Base-by-base conservation (phyloP, 2,329 filamentous ascomycete genomes). In the Cladobotryum mycophilum region DNA sequence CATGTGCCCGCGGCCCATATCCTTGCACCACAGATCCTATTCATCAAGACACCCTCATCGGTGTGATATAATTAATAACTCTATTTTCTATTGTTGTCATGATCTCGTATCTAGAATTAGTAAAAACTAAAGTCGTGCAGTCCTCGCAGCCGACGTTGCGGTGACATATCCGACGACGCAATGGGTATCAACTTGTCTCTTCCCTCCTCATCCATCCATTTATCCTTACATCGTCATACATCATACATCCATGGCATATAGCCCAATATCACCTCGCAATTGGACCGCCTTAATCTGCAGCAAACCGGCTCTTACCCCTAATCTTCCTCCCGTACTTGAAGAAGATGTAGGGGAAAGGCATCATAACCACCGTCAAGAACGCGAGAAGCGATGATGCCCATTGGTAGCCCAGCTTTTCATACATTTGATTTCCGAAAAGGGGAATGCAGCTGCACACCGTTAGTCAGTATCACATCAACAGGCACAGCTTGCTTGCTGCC, bases 381-480 rank as follows among this genome's bases (percentile, higher is more conserved):
- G 75, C 82, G 41, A 86, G 66, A 40, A 86, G 63, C 38, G 73
- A 80, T 1, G 80, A 79, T 7, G 81, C 82, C 86, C 87, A 90
- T 54, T 85, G 80, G 52, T 84, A 79, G 14, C 86, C 87, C 20
- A 91, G 73, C 22, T 70, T 75, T 8, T 78, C 64, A 62, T 89
- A 92, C 83, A 91, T 81, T 57, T 84, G 85, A 25, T 81, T 77
- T 14, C 85, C 85, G 64, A 91, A 90, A 2, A 90, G 71, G 13
- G 86, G 58, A 91, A 91, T 3, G 82, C 80, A 47, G 88, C 89
- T 52, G 45, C 52, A 51, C 15, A 42, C 30, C 25, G 15, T 35
- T 14, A 42, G 53, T 60, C 41, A 63, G 58, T 52, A 36, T 35
- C 35, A 34, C 22, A 15, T n/a, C 33, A 4, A 38, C 13, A 6